Conservation (phyloP, 2,329 filamentous ascomycete species). For the Penicillium sp. region DNA sequence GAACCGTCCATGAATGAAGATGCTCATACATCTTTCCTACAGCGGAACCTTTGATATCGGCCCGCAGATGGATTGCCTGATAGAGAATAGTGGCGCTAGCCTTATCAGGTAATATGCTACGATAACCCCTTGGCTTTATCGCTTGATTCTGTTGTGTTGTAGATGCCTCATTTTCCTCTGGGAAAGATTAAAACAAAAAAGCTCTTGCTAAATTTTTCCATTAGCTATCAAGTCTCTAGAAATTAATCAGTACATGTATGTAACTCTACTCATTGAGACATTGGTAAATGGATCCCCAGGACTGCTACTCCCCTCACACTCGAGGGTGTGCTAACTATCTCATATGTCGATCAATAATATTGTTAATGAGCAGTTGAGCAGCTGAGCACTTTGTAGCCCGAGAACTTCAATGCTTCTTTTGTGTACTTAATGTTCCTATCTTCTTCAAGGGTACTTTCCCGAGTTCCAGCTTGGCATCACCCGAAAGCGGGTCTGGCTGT, state of each 20-base stretch:
- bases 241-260: neutral
- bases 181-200: neutral
- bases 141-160: neutral
- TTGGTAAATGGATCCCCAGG: neutral
- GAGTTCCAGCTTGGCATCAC: conserved; percentile 2
- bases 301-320: neutral
- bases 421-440: neutral
- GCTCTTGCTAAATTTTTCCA: neutral
- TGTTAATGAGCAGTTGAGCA: neutral
- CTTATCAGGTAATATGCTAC: conserved; percentile 17
- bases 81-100: conserved; percentile 12
- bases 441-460: neutral
- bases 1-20: conserved; percentile 1
- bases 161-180: neutral
- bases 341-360: neutral
- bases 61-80: conserved; percentile 13
- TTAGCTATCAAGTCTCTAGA: neutral
- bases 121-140: conserved; percentile 9
- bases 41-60: conserved; percentile 6
- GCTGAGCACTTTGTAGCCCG: neutral
- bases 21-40: neutral
- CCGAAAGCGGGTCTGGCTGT: neutral
- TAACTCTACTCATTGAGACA: neutral
- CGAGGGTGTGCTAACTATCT: neutral
- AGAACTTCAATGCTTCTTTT: neutral